Base-by-base conservation (phyloP, 768 basidiomycete genomes). In the Lentinula detonsa region DNA sequence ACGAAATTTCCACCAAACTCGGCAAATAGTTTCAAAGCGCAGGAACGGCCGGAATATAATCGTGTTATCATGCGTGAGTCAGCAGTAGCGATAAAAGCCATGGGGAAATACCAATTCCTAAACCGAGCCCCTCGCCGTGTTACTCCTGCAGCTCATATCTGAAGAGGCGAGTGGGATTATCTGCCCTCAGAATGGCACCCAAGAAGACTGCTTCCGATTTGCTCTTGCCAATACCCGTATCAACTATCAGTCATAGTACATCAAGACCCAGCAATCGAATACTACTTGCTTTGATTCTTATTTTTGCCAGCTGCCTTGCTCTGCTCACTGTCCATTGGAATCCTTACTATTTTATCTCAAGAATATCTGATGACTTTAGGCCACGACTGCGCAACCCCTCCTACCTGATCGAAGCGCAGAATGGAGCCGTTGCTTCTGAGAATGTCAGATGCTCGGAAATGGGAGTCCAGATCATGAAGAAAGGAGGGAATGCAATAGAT, bases 401-500 rank as follows among this genome's bases (percentile, higher is more conserved):
- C 16, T 86, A 83, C 65, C 76, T 87, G 37, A 77, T 83, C 35
- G 69, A 79, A 61, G 96, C 88, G 0, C 75, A 79, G 35, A 74
- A 88, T 64, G 96, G 91, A 4, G 96, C 94, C 0, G 95, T 98
- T 16, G 93, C 96, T 4, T 81, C 88, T 31, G 95, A 98, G 76
- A 93, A 95, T 72, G 80, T 83, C 64, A 74, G 85, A 18, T 98
- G 96, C 72, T 95, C 93, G 8, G 74, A 90, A 46, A 86, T 97
- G 52, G 96, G 95, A 2, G 84, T 97, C 1, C 75, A 84, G 4
- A 77, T 87, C 8, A 66, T 96, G 61, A 86, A 85, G 74, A 82
- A 85, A 7, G 95, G 94, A 31, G 96, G 96, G 16, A 95, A 91
- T 67, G 95, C 95, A 0, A 85, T 96, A 15, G 96, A 98, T 65